A percentile compares a stretch with the other conserved stretches of the same genome.
These are phyloP conservation scores for Colletotrichum sp. DNA, from an alignment of 2,329 filamentous ascomycete genomes.

Conservation along the genomic window DNA sequence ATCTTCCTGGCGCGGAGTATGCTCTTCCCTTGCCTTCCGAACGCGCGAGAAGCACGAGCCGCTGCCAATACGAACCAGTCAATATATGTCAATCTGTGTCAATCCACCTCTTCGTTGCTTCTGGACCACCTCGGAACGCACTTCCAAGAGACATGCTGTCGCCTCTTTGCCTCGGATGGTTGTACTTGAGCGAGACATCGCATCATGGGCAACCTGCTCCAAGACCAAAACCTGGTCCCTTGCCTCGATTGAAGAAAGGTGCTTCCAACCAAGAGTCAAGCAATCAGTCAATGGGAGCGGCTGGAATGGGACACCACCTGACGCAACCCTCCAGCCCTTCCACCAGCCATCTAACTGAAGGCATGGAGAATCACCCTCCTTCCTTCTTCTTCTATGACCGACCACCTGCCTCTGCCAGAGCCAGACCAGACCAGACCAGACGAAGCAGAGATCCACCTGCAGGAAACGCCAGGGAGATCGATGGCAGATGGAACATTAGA, in stretches of 20 bases:
- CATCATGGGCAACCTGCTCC: neutral
- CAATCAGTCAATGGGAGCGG: neutral
- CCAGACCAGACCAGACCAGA: neutral
- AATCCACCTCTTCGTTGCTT: neutral
- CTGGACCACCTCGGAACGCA: neutral
- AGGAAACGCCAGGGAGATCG: neutral
- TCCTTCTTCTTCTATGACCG: neutral
- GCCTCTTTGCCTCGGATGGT: neutral
- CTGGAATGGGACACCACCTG: neutral
- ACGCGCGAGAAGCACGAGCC: neutral
- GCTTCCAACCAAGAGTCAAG: neutral
- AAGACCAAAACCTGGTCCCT: neutral
- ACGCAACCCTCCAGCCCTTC: neutral
- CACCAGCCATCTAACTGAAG: neutral
- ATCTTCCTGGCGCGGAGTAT: neutral
- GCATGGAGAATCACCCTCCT: neutral
- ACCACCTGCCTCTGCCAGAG: neutral
- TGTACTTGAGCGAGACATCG: neutral
- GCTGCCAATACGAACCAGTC: conserved; percentile 2
- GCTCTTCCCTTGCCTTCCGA: neutral
- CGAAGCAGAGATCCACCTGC: conserved; percentile 10
- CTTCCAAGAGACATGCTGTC: neutral
- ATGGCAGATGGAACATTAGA: conserved; percentile 1
- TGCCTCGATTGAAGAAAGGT: neutral
- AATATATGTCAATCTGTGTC: neutral